These are phyloP conservation scores for Dactylella cylindrospora DNA, from an alignment of 2,329 filamentous ascomycete species.

Conservation along the genomic window DNA sequence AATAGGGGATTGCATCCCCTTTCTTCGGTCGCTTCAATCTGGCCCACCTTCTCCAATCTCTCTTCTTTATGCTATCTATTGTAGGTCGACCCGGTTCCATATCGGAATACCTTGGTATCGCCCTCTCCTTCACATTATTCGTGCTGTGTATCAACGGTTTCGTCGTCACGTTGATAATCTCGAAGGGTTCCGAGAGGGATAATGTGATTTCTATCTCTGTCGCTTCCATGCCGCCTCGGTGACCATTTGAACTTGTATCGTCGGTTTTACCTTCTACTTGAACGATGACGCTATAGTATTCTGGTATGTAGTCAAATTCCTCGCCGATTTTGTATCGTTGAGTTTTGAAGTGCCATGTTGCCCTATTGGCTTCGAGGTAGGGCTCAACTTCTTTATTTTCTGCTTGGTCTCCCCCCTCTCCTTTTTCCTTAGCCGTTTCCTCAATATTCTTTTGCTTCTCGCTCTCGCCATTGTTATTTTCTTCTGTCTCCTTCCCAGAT, in stretches of 20 bases:
- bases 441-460: too few relatives aligned
- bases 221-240: conserved; percentile 12
- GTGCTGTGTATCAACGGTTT: conserved; percentile 11
- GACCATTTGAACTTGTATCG: not conserved
- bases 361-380: too few relatives aligned
- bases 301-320: not conserved
- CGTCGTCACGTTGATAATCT: conserved; percentile 7
- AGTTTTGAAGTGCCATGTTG: not conserved
- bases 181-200: conserved; percentile 12
- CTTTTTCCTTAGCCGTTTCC: not conserved
- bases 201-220: conserved; percentile 27
- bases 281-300: conserved; percentile 18
- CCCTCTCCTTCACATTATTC: not conserved
- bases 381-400: not conserved
- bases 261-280: conserved; percentile 19
- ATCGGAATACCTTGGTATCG: conserved; percentile 7
- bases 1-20: conserved; percentile 15
- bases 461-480: too few relatives aligned
- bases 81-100: conserved; percentile 18
- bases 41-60: conserved; percentile 22
- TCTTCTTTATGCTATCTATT: conserved; percentile 9
- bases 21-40: conserved; percentile 10
- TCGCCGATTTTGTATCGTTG: not conserved
- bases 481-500: too few relatives aligned
- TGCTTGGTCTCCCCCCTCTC: not conserved